A percentile compares a stretch with the other conserved stretches of the same genome.
Conservation (phyloP, 371 early-diverging fungal species). For the Ecytonucleospora hepatopenaei region DNA sequence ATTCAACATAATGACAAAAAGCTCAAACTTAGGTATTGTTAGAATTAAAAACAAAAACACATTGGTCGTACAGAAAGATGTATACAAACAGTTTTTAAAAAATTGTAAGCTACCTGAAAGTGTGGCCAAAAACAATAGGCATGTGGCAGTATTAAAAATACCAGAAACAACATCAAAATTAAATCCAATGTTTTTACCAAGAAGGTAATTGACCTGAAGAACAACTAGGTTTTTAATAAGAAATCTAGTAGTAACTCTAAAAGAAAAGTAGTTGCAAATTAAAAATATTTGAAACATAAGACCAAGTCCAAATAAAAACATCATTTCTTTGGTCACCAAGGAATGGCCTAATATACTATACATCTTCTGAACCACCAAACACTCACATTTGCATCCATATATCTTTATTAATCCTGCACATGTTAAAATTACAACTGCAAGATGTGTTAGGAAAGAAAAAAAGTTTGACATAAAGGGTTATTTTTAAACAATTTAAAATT, state of each 20-base stretch:
- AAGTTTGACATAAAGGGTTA: no score
- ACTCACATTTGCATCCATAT: neutral
- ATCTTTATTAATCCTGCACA: neutral
- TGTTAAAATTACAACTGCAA: neutral
- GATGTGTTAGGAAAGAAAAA: neutral
- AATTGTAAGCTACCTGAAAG: neutral
- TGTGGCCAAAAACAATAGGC: neutral
- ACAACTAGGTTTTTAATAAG: neutral
- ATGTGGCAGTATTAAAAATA: neutral
- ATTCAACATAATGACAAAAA: neutral
- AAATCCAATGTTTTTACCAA: neutral
- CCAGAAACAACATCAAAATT: neutral
- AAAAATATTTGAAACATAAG: neutral
- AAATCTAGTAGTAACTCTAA: neutral
- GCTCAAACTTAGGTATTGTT: neutral
- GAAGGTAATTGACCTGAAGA: neutral
- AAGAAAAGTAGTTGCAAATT: neutral
- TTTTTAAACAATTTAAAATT: no score
- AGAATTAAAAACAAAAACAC: neutral
- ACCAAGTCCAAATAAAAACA: neutral
- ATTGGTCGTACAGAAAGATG: neutral
- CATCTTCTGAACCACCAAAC: neutral
- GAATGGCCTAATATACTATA: neutral
- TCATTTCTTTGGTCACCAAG: neutral
- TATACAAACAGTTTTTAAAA: neutral